Evolutionary conservation across 441 rosid genomes (phyloP).

Genomic region (Pelargonium hybrid): DNA sequence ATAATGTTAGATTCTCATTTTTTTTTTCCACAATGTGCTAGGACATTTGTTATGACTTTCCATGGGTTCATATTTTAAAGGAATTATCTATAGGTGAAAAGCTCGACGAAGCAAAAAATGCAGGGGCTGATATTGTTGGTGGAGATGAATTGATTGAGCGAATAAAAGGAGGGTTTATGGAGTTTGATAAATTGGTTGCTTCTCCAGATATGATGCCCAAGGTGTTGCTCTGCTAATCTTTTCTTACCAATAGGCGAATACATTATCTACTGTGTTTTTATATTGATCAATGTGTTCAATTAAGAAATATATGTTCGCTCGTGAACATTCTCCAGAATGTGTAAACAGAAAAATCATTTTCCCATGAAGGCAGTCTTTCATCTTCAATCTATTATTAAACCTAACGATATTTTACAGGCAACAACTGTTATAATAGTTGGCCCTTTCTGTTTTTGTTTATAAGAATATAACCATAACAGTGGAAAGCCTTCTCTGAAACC

Average conservation of each 20-base stretch:
- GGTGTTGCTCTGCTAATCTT: slow-evolving; percentile 39
- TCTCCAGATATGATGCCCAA: slow-evolving; percentile 99
- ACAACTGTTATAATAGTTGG: not conserved
- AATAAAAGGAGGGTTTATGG: slow-evolving; percentile 92
- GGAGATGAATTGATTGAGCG: slow-evolving; percentile 88
- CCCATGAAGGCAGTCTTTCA: too few relatives aligned
- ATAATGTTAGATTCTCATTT: not conserved
- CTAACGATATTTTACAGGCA: not conserved
- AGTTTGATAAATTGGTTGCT: slow-evolving; percentile 95
- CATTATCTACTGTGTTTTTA: not conserved
- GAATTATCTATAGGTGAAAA: slow-evolving; percentile 61
- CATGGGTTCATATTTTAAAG: not conserved
- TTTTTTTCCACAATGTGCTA: not conserved
- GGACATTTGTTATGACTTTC: not conserved
- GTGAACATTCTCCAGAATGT: too few relatives aligned
- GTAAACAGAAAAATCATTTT: too few relatives aligned
- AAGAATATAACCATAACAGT: not conserved
- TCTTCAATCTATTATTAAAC: too few relatives aligned
- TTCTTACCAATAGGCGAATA: not conserved
- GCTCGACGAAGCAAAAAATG: slow-evolving; percentile 94
- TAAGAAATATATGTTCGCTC: too few relatives aligned
- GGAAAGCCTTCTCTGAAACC: not conserved
- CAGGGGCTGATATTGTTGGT: slow-evolving; percentile 97
- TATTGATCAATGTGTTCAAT: too few relatives aligned
- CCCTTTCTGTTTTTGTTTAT: not conserved